Conservation (phyloP, 805 yeast genomes). For the Vanderwaltozyma yarrowii region DNA sequence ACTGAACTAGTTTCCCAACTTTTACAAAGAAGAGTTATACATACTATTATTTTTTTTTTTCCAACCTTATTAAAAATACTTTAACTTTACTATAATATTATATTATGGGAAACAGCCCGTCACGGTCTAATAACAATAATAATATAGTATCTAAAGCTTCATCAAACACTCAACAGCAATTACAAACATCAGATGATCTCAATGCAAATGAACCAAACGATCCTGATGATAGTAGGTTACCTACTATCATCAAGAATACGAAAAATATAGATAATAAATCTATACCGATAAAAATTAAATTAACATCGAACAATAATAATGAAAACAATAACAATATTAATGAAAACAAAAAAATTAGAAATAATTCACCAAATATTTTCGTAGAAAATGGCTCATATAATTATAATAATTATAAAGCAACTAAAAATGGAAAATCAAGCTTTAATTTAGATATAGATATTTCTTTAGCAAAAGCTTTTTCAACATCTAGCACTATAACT, state of each 20-base stretch:
- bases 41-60: too few species aligned
- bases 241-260: slow-evolving; percentile 27
- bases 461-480: slow-evolving; percentile 28
- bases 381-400: too few species aligned
- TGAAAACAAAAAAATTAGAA: not conserved
- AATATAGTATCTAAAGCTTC: not conserved
- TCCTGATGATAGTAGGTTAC: slow-evolving; percentile 39
- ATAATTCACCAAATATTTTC: not conserved
- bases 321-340: not conserved
- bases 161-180: slow-evolving; percentile 14
- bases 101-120: slow-evolving; percentile 7
- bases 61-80: too few species aligned
- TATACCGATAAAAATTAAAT: not conserved
- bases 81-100: not conserved
- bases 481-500: slow-evolving; percentile 4
- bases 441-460: slow-evolving; percentile 25
- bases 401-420: not conserved
- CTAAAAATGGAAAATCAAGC: not conserved
- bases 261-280: not conserved
- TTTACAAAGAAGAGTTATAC: not conserved
- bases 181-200: slow-evolving; percentile 26
- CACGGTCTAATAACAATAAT: not conserved
- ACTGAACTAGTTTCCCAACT: not conserved
- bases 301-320: not conserved
- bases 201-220: slow-evolving; percentile 33